These are phyloP conservation scores for Penicillium bialowiezense DNA, from an alignment of 495 filamentous ascomycete species.

Conservation along the genomic window DNA sequence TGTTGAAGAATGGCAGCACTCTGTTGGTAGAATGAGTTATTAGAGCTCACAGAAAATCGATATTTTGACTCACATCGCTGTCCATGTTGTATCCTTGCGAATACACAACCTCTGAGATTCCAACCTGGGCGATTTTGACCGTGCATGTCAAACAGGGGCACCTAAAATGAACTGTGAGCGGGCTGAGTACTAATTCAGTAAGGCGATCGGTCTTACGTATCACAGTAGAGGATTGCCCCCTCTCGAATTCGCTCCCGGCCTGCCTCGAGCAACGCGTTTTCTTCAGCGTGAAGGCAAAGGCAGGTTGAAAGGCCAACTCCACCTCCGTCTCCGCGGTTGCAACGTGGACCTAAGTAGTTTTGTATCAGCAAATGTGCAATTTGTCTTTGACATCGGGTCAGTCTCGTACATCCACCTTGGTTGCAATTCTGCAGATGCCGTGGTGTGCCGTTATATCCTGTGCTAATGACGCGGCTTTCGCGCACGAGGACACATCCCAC, in stretches of 20 bases:
- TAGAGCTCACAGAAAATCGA: not conserved
- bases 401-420: constrained; percentile 76
- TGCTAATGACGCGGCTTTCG: constrained; percentile 83
- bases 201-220: constrained; percentile 56
- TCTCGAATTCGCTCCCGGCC: constrained; percentile 85
- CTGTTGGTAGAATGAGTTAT: constrained; percentile 28
- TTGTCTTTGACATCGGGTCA: not conserved
- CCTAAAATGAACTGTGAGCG: constrained; percentile 26
- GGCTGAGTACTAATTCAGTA: not conserved
- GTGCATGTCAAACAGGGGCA: constrained; percentile 98
- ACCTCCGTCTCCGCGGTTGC: constrained; percentile 68
- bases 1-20: constrained; percentile 74
- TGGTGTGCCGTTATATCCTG: constrained; percentile 97
- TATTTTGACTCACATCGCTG: constrained; percentile 42
- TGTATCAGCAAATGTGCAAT: not conserved
- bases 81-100: constrained; percentile 94
- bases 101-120: constrained; percentile 93
- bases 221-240: constrained; percentile 81
- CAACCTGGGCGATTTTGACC: constrained; percentile 95
- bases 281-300: constrained; percentile 92
- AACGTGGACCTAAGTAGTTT: constrained; percentile 57
- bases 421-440: constrained; percentile 83
- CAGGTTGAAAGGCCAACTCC: constrained; percentile 80
- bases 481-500: constrained; percentile 95
- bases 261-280: constrained; percentile 93